Evolutionary conservation across 139 green algal genomes (phyloP).

Genomic region (Tetradesmus lagerheimii): DNA sequence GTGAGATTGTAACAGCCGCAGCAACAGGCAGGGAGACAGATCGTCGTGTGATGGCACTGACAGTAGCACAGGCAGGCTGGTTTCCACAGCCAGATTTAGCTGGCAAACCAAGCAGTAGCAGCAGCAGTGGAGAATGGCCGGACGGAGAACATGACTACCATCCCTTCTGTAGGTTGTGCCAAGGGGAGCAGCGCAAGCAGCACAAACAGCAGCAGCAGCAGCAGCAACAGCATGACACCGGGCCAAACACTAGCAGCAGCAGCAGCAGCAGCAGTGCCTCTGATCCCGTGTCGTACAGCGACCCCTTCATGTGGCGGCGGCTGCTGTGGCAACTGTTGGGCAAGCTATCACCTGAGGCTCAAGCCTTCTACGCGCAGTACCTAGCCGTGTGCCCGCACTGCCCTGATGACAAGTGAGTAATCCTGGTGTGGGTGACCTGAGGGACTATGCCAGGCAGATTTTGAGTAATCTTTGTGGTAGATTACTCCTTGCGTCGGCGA

Average conservation of each 20-base stretch:
- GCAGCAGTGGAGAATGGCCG: background rate
- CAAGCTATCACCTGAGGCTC: slow-evolving; percentile 21
- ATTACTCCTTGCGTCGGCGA: no score
- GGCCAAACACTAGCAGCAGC: background rate
- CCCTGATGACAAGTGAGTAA: background rate
- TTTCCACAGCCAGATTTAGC: no score
- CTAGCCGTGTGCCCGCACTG: background rate
- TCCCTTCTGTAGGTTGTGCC: background rate
- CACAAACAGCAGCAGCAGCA: slow-evolving; percentile 18
- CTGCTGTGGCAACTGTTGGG: slow-evolving; percentile 41
- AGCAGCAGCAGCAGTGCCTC: background rate
- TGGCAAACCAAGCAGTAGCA: background rate
- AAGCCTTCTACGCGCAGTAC: slow-evolving; percentile 13
- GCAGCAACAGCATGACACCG: slow-evolving; percentile 2
- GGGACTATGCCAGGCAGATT: no score
- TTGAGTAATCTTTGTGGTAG: no score
- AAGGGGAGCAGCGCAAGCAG: background rate
- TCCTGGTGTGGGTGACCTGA: background rate
- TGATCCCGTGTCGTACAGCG: background rate
- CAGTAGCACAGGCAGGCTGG: background rate
- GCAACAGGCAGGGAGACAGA: background rate
- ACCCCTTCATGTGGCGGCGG: slow-evolving; percentile 38
- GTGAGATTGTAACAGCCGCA: background rate
- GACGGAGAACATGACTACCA: background rate
- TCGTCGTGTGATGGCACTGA: background rate